phyloP scores from a whole-genome alignment of 371 early-diverging fungal genomes.

The Amoeboradix gromovi region DNA sequence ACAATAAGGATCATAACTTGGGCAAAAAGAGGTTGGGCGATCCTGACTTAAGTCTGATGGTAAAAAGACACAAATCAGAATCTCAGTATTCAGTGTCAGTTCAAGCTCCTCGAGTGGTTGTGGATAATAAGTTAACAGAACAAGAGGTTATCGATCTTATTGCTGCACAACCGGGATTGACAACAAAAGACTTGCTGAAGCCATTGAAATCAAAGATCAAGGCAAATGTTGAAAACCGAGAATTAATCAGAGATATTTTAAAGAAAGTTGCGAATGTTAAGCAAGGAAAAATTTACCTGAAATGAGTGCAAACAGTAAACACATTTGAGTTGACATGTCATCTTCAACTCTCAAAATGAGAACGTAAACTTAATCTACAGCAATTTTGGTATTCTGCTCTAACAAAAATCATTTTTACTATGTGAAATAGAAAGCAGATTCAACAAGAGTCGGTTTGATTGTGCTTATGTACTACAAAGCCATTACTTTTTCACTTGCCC shows the following conservation, averaged over 20 bases:
- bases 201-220: background rate
- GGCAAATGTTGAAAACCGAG: background rate
- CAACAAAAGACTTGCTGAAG: background rate
- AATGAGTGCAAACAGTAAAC: too few relatives aligned
- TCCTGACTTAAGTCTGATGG: background rate
- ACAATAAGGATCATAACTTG: background rate
- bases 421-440: too few relatives aligned
- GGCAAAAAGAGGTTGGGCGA: background rate
- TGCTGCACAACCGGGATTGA: background rate
- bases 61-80: background rate
- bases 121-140: background rate
- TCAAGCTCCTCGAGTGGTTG: too few relatives aligned
- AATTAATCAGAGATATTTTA: background rate
- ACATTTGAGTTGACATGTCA: too few relatives aligned
- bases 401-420: too few relatives aligned
- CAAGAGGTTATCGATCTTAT: background rate
- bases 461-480: too few relatives aligned
- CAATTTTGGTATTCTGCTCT: too few relatives aligned
- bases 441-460: too few relatives aligned
- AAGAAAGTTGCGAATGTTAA: background rate
- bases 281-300: background rate
- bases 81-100: background rate
- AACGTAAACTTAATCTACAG: too few relatives aligned
- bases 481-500: too few relatives aligned
- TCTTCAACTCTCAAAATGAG: too few relatives aligned